Evolutionary conservation across 108 stramenopile species (phyloP).

Genomic region (Skeletonema costatum): DNA sequence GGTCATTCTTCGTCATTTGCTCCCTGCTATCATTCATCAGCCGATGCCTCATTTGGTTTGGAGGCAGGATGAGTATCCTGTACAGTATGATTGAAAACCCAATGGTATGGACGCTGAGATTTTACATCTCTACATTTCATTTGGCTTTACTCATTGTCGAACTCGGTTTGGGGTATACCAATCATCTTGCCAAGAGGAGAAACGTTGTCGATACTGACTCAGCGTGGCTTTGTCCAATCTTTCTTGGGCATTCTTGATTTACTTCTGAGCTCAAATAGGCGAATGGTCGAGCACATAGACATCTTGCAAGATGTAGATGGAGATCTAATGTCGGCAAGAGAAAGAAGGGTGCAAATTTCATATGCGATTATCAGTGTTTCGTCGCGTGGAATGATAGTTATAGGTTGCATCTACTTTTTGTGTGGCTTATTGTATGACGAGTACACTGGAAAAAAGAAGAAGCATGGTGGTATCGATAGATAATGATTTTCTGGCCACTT

Average conservation of each 20-base stretch:
- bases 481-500: not conserved
- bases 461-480: not conserved
- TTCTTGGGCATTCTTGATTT: conserved; percentile 38
- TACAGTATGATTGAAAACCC: conserved; percentile 20
- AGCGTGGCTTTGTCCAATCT: conserved; percentile 29
- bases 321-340: not conserved
- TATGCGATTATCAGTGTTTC: conserved; percentile 27
- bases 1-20: conserved; percentile 21
- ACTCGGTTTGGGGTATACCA: conserved; percentile 7
- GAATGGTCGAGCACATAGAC: not conserved
- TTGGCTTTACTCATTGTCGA: conserved; percentile 20
- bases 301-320: conserved; percentile 9
- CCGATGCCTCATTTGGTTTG: conserved; percentile 20
- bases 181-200: conserved; percentile 16
- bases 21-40: conserved; percentile 17
- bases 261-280: conserved; percentile 21
- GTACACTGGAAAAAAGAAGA: conserved; percentile 15
- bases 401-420: conserved; percentile 20
- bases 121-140: conserved; percentile 23
- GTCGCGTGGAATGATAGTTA: conserved; percentile 28
- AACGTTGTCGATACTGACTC: conserved; percentile 26
- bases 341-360: conserved; percentile 14
- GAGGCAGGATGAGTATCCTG: conserved; percentile 6
- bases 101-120: conserved; percentile 22
- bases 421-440: conserved; percentile 19